Evolutionary conservation across 108 stramenopile genomes (phyloP), one percentile per base, ranked within the genome.

Genomic region (Epithemia pelagica): DNA sequence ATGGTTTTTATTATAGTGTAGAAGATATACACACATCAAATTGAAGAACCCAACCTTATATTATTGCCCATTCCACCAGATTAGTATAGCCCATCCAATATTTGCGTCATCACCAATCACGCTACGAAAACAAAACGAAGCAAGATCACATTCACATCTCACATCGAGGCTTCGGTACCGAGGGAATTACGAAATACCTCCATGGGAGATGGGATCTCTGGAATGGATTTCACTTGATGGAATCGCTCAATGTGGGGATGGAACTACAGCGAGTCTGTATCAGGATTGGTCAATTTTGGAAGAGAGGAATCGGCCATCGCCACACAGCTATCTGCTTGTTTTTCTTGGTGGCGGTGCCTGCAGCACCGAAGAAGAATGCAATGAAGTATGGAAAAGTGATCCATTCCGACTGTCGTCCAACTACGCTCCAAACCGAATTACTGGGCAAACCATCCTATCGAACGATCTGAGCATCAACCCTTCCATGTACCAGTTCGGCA

Each of bases 281-380:
- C 37, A 46, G 15, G 37, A 46, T 46, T 46, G 37, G 37, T 46
- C 37, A 15, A 46, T 46, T 5, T 5, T 46, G 10, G n/a, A n/a
- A n/a, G n/a, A n/a, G n/a, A n/a, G n/a, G n/a, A 46, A 46, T 46
- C 5, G 37, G 5, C 37, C 37, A 10, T 5, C 37, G 15, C 37
- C 37, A 5, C 5, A 15, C 5, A 46, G 21, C 5, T 27, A 57
- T 57, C 7, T 57, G 56, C 5, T 57, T 19, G 7, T 57, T 21
- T 57, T 57, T 7, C 22, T 27, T 18, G 56, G 56, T 7, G 56
- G 56, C 21, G 56, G 56, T 27, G 56, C 56, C 3, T 57, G 56
- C 26, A 57, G 25, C 25, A 21, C 22, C 21, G 25, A 23, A 57
- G 5, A 23, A 23, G 56, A 57, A 7, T 57, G 56, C 26, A 23